These are phyloP conservation scores for Grigorovia humatica DNA, from an alignment of 805 yeast genomes.

Conservation along the genomic window DNA sequence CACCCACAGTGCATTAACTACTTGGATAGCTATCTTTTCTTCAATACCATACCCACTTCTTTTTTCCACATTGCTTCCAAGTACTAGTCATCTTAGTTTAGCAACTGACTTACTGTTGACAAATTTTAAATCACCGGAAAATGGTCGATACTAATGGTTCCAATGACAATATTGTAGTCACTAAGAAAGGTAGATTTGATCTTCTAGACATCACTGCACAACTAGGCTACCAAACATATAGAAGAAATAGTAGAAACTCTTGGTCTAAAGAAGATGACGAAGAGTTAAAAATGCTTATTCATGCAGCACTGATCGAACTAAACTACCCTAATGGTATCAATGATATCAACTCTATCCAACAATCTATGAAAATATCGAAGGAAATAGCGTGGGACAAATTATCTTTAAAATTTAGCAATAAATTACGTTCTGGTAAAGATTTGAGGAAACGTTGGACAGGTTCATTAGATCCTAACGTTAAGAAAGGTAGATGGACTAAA, in stretches of 20 bases:
- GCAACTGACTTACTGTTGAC: neutral
- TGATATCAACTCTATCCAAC: constrained; percentile 19
- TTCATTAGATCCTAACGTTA: constrained; percentile 71
- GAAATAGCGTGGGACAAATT: constrained; percentile 54
- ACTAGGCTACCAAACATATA: constrained; percentile 62
- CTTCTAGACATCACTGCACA: constrained; percentile 51
- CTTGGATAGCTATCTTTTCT: neutral
- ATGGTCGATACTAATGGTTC: neutral
- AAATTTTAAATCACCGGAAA: no score
- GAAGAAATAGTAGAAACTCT: constrained; percentile 50
- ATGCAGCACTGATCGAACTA: constrained; percentile 26
- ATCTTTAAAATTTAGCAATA: constrained; percentile 36
- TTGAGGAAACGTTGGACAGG: constrained; percentile 83
- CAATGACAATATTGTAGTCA: constrained; percentile 7
- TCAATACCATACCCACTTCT: neutral
- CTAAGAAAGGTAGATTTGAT: constrained; percentile 27
- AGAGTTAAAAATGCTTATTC: constrained; percentile 35
- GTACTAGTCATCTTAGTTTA: neutral
- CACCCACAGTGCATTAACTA: neutral
- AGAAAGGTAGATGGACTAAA: constrained; percentile 79
- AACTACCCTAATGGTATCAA: constrained; percentile 30
- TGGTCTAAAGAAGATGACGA: constrained; percentile 77
- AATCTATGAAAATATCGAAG: constrained; percentile 24
- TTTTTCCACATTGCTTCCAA: neutral
- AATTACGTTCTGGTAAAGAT: constrained; percentile 62